Evolutionary conservation across 345 rosid species (phyloP).

Genomic region (Ricinus communis): DNA sequence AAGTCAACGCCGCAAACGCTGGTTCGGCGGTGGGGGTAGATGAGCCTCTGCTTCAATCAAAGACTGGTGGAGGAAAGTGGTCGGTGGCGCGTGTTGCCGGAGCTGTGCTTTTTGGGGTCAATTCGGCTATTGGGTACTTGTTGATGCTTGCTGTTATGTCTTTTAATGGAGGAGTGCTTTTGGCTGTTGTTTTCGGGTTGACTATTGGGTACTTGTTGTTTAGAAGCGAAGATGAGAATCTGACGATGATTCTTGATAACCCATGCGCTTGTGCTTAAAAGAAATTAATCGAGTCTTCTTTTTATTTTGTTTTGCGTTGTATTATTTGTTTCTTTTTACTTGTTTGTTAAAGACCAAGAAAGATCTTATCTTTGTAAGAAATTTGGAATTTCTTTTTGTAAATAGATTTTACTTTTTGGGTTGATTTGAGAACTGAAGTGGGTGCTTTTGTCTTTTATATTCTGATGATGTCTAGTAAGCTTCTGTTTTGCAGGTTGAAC

Average conservation of each 20-base stretch:
- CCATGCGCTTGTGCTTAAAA: slow-evolving; percentile 63
- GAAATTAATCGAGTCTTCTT: not conserved
- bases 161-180: slow-evolving; percentile 80
- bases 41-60: slow-evolving; percentile 14
- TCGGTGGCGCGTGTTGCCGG: slow-evolving; percentile 38
- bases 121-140: slow-evolving; percentile 69
- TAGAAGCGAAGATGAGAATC: slow-evolving; percentile 42
- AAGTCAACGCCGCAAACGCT: slow-evolving; percentile 25
- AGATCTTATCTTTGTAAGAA: not conserved
- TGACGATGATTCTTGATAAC: slow-evolving; percentile 33
- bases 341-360: no score
- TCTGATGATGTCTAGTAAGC: not conserved
- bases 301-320: no score
- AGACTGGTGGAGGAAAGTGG: slow-evolving; percentile 11
- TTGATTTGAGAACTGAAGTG: not conserved
- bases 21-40: slow-evolving; percentile 23
- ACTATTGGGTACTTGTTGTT: slow-evolving; percentile 57
- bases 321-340: not conserved
- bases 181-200: slow-evolving; percentile 67
- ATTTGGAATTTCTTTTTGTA: not conserved
- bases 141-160: slow-evolving; percentile 87
- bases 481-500: no score
- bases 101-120: slow-evolving; percentile 55
- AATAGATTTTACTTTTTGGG: not conserved
- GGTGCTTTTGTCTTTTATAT: not conserved